These are phyloP conservation scores for Avena insularis DNA, from an alignment of 176 grass and related monocot species.

Conservation along the genomic window DNA sequence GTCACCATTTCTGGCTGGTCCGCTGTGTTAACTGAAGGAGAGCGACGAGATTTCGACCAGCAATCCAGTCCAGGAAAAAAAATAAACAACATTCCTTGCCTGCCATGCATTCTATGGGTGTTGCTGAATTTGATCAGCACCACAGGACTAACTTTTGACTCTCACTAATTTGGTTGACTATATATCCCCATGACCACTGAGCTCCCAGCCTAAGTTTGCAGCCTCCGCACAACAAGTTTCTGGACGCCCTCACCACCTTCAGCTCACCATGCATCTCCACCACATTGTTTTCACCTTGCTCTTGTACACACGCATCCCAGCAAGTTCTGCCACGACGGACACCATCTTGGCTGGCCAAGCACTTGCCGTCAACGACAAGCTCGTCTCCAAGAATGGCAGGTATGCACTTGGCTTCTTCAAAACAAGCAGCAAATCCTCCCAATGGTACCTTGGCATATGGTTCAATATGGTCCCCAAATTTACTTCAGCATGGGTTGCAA, in stretches of 20 bases:
- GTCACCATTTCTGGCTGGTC: too few relatives aligned
- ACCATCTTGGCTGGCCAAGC: not conserved
- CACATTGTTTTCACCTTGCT: not conserved
- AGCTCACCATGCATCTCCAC: not conserved
- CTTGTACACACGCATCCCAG: not conserved
- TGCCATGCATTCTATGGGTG: too few relatives aligned
- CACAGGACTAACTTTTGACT: too few relatives aligned
- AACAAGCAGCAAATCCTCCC: not conserved
- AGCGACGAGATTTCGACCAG: too few relatives aligned
- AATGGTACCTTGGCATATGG: not conserved
- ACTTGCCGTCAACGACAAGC: not conserved
- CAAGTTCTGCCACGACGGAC: not conserved
- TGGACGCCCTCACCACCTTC: not conserved
- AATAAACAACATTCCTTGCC: too few relatives aligned
- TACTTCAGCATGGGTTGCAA: constrained; percentile 5
- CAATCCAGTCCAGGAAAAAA: too few relatives aligned
- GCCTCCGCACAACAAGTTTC: not conserved
- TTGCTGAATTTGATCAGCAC: too few relatives aligned
- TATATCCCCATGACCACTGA: too few relatives aligned
- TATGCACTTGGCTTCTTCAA: not conserved
- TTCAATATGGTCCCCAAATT: too few relatives aligned
- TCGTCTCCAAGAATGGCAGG: not conserved
- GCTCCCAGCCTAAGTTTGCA: too few relatives aligned
- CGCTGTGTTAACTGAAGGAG: too few relatives aligned
- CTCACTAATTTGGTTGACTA: too few relatives aligned